Percentiles rank a stretch among this genome's conserved stretches.
phyloP scores from a whole-genome alignment of 306 rosid species.

The Begonia fuchsioides region DNA sequence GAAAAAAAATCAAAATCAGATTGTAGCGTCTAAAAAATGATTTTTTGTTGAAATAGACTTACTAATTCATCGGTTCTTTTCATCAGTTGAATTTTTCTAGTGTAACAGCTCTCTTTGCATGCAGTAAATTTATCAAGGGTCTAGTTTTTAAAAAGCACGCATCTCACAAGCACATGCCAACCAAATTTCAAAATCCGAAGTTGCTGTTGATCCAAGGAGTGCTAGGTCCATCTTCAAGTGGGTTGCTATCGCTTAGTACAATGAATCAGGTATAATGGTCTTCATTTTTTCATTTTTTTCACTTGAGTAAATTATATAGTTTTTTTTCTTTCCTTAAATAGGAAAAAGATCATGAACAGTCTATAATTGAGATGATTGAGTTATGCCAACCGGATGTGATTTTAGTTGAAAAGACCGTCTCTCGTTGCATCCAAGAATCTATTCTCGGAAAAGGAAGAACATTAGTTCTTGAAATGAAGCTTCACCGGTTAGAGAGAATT shows the following conservation, averaged over 20 bases:
- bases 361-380: constrained; percentile 56
- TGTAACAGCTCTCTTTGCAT: neutral
- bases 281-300: constrained; percentile 11
- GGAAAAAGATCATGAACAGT: constrained; percentile 67
- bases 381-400: constrained; percentile 72
- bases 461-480: constrained; percentile 91
- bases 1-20: too few relatives aligned
- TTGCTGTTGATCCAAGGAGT: constrained; percentile 62
- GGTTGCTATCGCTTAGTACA: constrained; percentile 71
- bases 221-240: constrained; percentile 68
- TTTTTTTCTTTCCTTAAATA: constrained; percentile 30
- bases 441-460: constrained; percentile 72
- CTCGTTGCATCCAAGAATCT: constrained; percentile 88
- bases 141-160: constrained; percentile 88
- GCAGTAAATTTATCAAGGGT: constrained; percentile 77
- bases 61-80: too few relatives aligned
- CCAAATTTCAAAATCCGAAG: constrained; percentile 65
- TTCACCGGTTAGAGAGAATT: constrained; percentile 84
- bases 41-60: too few relatives aligned
- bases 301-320: constrained; percentile 7
- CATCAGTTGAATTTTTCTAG: too few relatives aligned
- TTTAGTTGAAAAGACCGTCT: constrained; percentile 77
- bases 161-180: constrained; percentile 96
- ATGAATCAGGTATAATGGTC: constrained; percentile 64
- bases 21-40: too few relatives aligned